Base-by-base conservation (phyloP, 345 rosid genomes). In the Corchorus olitorius region DNA sequence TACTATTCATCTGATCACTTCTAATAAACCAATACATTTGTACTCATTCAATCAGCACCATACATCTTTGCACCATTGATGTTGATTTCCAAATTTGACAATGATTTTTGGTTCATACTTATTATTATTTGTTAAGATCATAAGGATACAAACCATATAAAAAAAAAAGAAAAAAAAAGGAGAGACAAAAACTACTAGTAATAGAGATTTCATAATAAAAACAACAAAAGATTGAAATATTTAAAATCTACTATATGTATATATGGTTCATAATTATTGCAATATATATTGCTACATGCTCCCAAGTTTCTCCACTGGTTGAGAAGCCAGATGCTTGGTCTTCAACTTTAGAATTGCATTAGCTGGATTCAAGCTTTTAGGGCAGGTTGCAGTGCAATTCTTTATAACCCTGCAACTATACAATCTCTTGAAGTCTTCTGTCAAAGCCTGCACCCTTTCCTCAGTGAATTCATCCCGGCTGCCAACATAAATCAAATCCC, bases 291-390 rank as follows among this genome's bases (percentile, higher is more conserved):
- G 50, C 35, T 34, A 33, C 43, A 52, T n/a, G 60, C 46, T 63
- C 70, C 79, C 83, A 16, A 58, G 17, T 78, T 27, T 64, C 74
- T 83, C 81, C 55, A 78, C 50, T 2, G 77, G 85, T 48, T 49
- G 53, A 53, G 82, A 73, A 48, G 78, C 17, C 61, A 76, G 49
- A 46, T 86, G 91, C 80, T 54, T 86, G 15, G 84, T 72, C 87
- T 90, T 91, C 89, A 88, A 91, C 77, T 80, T 87, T 5, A 85
- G 79, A 76, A 89, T 91, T 11, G 90, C 90, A 53, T 55, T 81
- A 1, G 91, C 92, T 16, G 91, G 93, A 61, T 86, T 52, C 35
- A 90, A 83, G 71, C 92, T 86, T 79, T 91, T 93, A 13, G 97
- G 93, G 75, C 92, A 90, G 10, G 88, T 81, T 0, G 76, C 84